Percentiles rank a stretch among this genome's conserved stretches.
Conservation (phyloP, 768 basidiomycete species). For the Solioccasus polychromus region DNA sequence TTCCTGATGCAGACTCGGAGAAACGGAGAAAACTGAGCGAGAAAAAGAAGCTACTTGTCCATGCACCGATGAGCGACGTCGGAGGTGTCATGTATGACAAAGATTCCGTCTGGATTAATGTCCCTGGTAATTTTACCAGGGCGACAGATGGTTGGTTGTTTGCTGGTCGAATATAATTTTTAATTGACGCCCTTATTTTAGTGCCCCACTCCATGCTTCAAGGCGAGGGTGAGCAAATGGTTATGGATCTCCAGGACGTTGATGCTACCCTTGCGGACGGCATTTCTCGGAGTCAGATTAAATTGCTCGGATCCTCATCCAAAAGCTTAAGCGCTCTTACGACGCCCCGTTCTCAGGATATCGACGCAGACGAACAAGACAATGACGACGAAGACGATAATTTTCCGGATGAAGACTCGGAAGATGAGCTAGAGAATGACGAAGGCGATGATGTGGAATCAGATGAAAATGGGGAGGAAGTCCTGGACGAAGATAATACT, state of each 20-base stretch:
- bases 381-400: slow-evolving; percentile 18
- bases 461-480: neutral
- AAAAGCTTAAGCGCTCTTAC: slow-evolving; percentile 53
- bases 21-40: slow-evolving; percentile 91
- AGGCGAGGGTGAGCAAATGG: slow-evolving; percentile 97
- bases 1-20: slow-evolving; percentile 89
- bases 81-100: slow-evolving; percentile 98
- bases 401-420: slow-evolving; percentile 15
- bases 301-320: slow-evolving; percentile 79
- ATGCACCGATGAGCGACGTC: slow-evolving; percentile 99
- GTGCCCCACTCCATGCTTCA: slow-evolving; percentile 67
- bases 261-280: slow-evolving; percentile 77
- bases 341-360: slow-evolving; percentile 28
- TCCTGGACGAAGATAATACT: slow-evolving; percentile 6
- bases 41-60: slow-evolving; percentile 86
- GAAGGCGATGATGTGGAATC: slow-evolving; percentile 2
- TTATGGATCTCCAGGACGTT: slow-evolving; percentile 92
- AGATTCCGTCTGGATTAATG: slow-evolving; percentile 97
- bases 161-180: neutral
- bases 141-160: slow-evolving; percentile 54
- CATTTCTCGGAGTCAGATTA: slow-evolving; percentile 77
- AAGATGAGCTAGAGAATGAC: neutral
- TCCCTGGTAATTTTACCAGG: slow-evolving; percentile 89
- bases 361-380: slow-evolving; percentile 35
- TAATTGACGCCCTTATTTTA: slow-evolving; percentile 26